A percentile compares a stretch with the other conserved stretches of the same genome.
These are phyloP conservation scores for Xylariaceae sp. DNA, from an alignment of 2,329 filamentous ascomycete genomes.

Conservation along the genomic window DNA sequence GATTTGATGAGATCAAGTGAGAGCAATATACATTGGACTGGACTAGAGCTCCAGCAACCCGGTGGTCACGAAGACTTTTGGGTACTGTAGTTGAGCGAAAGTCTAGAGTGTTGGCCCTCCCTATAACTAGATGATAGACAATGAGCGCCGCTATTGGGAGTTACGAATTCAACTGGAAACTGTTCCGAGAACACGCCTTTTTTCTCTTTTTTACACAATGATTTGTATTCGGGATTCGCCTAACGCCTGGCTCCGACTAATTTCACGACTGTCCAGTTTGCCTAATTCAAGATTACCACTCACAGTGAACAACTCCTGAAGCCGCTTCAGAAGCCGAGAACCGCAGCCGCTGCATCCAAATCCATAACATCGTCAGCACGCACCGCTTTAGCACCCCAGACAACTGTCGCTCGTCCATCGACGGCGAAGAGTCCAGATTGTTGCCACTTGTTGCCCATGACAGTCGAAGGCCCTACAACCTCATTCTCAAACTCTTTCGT, in stretches of 20 bases:
- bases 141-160: too few species aligned
- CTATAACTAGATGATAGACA: too few species aligned
- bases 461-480: conserved; percentile 41
- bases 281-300: conserved; percentile 1
- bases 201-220: too few species aligned
- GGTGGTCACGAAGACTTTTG: too few species aligned
- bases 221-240: too few species aligned
- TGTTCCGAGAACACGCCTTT: too few species aligned
- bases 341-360: conserved; percentile 45
- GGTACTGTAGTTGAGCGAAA: too few species aligned
- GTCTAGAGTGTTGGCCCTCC: too few species aligned
- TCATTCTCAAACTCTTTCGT: conserved; percentile 31
- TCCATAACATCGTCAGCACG: conserved; percentile 50
- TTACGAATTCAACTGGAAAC: too few species aligned
- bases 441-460: conserved; percentile 55
- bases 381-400: conserved; percentile 47
- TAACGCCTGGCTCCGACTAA: background rate
- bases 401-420: conserved; percentile 45
- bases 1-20: too few species aligned
- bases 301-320: background rate
- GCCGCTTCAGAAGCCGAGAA: conserved; percentile 20
- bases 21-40: too few species aligned
- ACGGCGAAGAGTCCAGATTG: conserved; percentile 50
- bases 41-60: too few species aligned
- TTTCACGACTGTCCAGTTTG: conserved; percentile 1